Percentiles rank a stretch among this genome's conserved stretches.
These are phyloP conservation scores for Moesziomyces antarcticus DNA, from an alignment of 1,284 basidiomycete species.

Conservation along the genomic window DNA sequence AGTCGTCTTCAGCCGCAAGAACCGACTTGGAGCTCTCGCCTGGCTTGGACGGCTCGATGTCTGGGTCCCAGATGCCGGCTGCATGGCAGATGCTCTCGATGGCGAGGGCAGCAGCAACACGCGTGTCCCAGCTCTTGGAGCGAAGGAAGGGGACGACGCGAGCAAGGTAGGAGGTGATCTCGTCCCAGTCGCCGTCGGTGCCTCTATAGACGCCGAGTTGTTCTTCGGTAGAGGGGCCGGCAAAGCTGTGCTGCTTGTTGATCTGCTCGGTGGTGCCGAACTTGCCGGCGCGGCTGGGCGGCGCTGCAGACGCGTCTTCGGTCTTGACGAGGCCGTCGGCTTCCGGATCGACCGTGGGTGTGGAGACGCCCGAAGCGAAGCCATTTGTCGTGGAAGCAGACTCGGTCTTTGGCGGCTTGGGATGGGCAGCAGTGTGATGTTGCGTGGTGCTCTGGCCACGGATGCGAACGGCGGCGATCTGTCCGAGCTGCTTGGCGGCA, in stretches of 20 bases:
- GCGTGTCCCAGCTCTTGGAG: conserved; percentile 86
- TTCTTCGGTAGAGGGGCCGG: conserved; percentile 26
- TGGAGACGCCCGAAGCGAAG: conserved; percentile 35
- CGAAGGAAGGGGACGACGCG: conserved; percentile 88
- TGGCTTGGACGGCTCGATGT: conserved; percentile 38
- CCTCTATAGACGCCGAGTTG: conserved; percentile 55
- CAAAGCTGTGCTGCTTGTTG: conserved; percentile 38
- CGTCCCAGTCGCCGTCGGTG: conserved; percentile 79
- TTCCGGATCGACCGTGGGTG: conserved; percentile 31
- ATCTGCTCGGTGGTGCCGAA: conserved; percentile 48
- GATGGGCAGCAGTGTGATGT: conserved; percentile 27
- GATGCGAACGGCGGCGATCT: conserved; percentile 76
- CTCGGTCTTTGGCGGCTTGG: conserved; percentile 23
- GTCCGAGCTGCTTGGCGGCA: conserved; percentile 90
- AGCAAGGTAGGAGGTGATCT: conserved; percentile 60
- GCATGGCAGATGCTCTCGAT: conserved; percentile 85
- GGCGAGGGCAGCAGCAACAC: conserved; percentile 83
- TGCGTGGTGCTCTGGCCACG: conserved; percentile 61
- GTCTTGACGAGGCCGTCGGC: conserved; percentile 40
- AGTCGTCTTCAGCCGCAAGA: conserved; percentile 15
- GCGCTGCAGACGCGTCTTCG: conserved; percentile 17
- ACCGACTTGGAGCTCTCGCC: conserved; percentile 41
- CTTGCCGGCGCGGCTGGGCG: conserved; percentile 19
- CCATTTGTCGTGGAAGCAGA: conserved; percentile 2
- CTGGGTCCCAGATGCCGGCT: conserved; percentile 79